Conservation (phyloP, 352 stramenopile genomes). For the Pythium grandisporangium region DNA sequence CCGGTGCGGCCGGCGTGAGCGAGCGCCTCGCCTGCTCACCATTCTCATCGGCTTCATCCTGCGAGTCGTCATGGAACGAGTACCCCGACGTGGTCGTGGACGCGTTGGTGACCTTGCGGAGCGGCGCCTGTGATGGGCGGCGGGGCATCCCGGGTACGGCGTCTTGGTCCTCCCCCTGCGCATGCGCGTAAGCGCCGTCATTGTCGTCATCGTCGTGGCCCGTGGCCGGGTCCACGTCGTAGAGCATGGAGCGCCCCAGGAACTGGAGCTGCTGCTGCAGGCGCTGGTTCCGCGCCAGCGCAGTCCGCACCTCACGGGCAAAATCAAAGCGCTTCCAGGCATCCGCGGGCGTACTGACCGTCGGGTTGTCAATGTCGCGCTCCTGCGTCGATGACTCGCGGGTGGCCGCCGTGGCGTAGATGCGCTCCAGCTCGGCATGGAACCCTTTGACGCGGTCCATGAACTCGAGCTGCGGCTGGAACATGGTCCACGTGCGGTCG, state of each 20-base stretch:
- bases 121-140: neutral
- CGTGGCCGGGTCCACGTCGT: slow-evolving; percentile 20
- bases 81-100: slow-evolving; percentile 28
- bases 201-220: too few relatives aligned
- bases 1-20: slow-evolving; percentile 20
- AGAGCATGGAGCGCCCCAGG: slow-evolving; percentile 38
- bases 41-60: neutral
- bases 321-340: slow-evolving; percentile 40
- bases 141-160: slow-evolving; percentile 3
- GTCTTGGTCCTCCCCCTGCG: neutral
- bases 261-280: slow-evolving; percentile 60
- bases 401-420: slow-evolving; percentile 8
- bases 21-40: slow-evolving; percentile 8
- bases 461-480: slow-evolving; percentile 61
- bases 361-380: slow-evolving; percentile 4
- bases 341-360: slow-evolving; percentile 2
- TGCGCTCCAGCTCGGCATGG: slow-evolving; percentile 29
- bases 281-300: slow-evolving; percentile 51
- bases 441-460: slow-evolving; percentile 69
- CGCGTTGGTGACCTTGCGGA: slow-evolving; percentile 32
- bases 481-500: too few relatives aligned
- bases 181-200: too few relatives aligned
- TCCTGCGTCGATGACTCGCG: slow-evolving; percentile 1
- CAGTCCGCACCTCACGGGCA: slow-evolving; percentile 32
- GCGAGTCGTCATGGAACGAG: slow-evolving; percentile 6